These are phyloP conservation scores for Salix exigua DNA, from an alignment of 345 rosid species.

Conservation along the genomic window DNA sequence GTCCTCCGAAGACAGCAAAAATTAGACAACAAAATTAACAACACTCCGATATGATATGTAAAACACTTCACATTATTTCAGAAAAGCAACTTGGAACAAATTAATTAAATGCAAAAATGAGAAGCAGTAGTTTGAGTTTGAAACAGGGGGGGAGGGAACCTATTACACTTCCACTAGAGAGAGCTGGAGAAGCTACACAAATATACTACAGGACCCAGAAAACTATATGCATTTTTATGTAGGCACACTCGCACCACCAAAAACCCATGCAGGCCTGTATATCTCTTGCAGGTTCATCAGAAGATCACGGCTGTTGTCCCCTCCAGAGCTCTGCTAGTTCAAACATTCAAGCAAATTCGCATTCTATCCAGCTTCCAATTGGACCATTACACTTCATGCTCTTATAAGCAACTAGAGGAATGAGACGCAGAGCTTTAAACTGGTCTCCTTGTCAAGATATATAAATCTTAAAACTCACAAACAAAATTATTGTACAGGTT, in stretches of 20 bases:
- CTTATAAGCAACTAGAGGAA: conserved; percentile 6
- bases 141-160: conserved; percentile 8
- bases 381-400: not conserved
- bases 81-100: conserved; percentile 16
- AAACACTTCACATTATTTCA: not conserved
- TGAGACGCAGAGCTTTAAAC: conserved; percentile 3
- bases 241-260: conserved; percentile 6
- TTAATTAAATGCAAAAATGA: conserved; percentile 20
- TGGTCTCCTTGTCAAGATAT: not conserved
- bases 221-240: not conserved
- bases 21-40: not conserved
- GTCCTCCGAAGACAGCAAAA: not conserved
- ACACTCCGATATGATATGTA: not conserved
- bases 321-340: not conserved
- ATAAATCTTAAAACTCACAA: conserved; percentile 4
- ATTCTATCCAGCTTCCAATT: not conserved
- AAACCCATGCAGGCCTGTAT: conserved; percentile 1
- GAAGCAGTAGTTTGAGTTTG: not conserved
- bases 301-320: not conserved
- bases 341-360: not conserved
- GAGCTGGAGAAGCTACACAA: not conserved
- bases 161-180: not conserved
- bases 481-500: conserved; percentile 21
- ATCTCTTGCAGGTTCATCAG: not conserved
- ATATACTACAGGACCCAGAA: conserved; percentile 18